These are phyloP conservation scores for Onygenales sp. DNA, from an alignment of 2,329 filamentous ascomycete genomes.

Conservation along the genomic window DNA sequence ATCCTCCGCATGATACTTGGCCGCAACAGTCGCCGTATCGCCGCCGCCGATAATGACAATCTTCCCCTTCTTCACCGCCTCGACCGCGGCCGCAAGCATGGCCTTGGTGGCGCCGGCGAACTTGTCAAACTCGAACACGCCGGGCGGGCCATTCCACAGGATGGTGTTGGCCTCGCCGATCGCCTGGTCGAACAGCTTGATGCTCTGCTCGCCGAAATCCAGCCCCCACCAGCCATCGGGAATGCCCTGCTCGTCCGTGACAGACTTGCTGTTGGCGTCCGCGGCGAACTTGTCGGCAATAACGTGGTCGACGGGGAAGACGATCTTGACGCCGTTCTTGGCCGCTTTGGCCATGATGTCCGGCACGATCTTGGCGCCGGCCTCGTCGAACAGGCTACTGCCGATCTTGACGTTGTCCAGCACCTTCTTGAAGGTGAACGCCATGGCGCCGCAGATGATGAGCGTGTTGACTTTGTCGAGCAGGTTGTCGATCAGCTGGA, in stretches of 20 bases:
- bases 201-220: conserved; percentile 82
- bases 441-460: conserved; percentile 96
- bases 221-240: conserved; percentile 98
- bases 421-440: conserved; percentile 99
- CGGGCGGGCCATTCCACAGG: conserved; percentile 96
- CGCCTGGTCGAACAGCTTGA: conserved; percentile 78
- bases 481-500: conserved; percentile 97
- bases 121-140: conserved; percentile 94
- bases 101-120: conserved; percentile 89
- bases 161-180: conserved; percentile 89
- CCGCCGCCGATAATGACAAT: conserved; percentile 98
- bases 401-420: conserved; percentile 84
- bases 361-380: conserved; percentile 81
- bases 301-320: conserved; percentile 89
- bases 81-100: conserved; percentile 80
- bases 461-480: conserved; percentile 96
- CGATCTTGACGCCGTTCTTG: conserved; percentile 89
- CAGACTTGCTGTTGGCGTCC: conserved; percentile 70
- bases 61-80: conserved; percentile 70
- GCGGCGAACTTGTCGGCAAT: conserved; percentile 90
- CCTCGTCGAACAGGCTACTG: conserved; percentile 84
- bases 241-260: conserved; percentile 80
- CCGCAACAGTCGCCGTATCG: conserved; percentile 94
- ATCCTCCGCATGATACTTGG: conserved; percentile 92
- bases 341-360: conserved; percentile 90